Evolutionary conservation across 2,329 filamentous ascomycete genomes (phyloP), one percentile per base, ranked within the genome.

Genomic region (Talaromyces sp.): DNA sequence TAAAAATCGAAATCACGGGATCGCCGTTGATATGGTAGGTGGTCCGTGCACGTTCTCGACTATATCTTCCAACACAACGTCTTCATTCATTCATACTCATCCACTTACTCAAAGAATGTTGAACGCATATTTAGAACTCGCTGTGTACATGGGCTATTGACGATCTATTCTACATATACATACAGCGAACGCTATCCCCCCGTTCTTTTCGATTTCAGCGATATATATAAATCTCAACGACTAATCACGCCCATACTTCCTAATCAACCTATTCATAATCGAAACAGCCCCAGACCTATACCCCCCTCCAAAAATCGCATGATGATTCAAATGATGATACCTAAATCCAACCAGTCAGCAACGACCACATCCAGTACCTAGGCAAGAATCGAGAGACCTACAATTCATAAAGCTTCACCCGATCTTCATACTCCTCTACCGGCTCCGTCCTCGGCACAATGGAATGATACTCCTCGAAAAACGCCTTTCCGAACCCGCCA

Each of bases 271-370:
- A 75, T 84, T 86, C 91, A 96, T 95, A 63, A 96, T 95, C 4
- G 84, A 84, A 77, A 94, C 84, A 31, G 93, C 92, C 4, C 92
- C 89, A 47, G 84, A 83, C 45, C 87, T 86, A 75, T 97, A 97
- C 0, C 89, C 85, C 0, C 89, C 89, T 0, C 92, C 92, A 76
- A 97, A 97, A 56, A 97, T 83, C 1, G 91, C 89, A 80, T 89
- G 89, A 71, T 97, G 94, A 69, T 97, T 97, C 27, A 97, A 79
- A 74, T 96, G 91, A 76, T 97, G 94, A 76, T 97, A 94, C 68
- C 89, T 92, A n/a, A 0, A 27, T n/a, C 17, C 13, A 13, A 13
- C 5, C 8, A 36, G 7, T 59, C 36, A 59, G 38, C 7, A 27
- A 38, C 7, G 2, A 7, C 34, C 8, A 13, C 17, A 13, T 19